Evolutionary conservation across 805 yeast species (phyloP).

Genomic region (Starmera pachycereana): DNA sequence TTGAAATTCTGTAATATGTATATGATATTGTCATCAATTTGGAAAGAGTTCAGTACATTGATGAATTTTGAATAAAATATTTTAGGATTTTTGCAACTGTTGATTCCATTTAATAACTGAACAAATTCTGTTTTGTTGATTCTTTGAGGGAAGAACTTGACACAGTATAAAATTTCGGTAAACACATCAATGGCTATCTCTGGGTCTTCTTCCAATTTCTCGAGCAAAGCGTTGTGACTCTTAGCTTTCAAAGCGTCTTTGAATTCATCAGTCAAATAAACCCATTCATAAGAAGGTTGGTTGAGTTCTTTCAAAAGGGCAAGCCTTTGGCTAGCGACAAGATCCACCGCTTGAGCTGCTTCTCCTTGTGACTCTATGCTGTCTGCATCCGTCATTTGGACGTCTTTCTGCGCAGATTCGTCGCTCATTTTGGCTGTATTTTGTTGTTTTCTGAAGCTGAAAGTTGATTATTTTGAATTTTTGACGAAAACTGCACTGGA

Average conservation of each 20-base stretch:
- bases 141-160: constrained; percentile 10
- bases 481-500: too few species aligned
- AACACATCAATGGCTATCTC: constrained; percentile 7
- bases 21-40: constrained; percentile 13
- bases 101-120: constrained; percentile 11
- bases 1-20: constrained; percentile 17
- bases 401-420: too few species aligned
- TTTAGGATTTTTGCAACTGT: constrained; percentile 3
- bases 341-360: too few species aligned
- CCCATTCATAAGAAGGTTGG: not conserved
- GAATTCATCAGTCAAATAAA: not conserved
- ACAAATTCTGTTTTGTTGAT: constrained; percentile 2
- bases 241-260: not conserved
- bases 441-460: too few species aligned
- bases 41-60: constrained; percentile 20
- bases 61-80: constrained; percentile 19
- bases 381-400: too few species aligned
- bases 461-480: too few species aligned
- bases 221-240: not conserved
- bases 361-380: too few species aligned
- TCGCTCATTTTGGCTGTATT: too few species aligned
- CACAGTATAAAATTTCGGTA: constrained; percentile 13
- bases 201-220: constrained; percentile 1
- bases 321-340: not conserved
- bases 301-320: not conserved